Evolutionary conservation across 2,329 filamentous ascomycete species (phyloP), one percentile per base, ranked within the genome.

Genomic region (Teratosphaeria zuluensis): DNA sequence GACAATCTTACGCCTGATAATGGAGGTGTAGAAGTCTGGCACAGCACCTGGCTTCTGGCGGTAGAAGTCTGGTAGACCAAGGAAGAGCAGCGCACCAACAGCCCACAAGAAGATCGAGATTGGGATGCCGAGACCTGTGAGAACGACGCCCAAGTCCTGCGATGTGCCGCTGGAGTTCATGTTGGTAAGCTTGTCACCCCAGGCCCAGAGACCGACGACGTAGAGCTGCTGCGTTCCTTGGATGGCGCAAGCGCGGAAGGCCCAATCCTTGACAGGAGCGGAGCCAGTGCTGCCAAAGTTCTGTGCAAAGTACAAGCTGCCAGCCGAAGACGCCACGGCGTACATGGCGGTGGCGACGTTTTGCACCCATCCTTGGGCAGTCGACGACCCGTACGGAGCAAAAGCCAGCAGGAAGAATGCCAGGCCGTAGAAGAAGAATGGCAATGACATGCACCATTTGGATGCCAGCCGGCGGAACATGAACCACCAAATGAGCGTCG

Each of bases 211-310:
- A 6, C 78, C 81, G 28, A 84, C 80, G 55, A 85, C 78, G 69
- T 87, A 88, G 62, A 84, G 75, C 67, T 87, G 84, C 66, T 87
- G 84, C 6, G 83, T 84, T 51, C 85, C 85, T 68, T 87, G 83
- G 56, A 88, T 85, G 12, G 83, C 70, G 65, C 84, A 84, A 16
- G 85, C 85, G 58, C 85, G 80, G 72, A 83, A 85, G n/a, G 84
- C 83, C 84, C 84, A 87, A 38, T 82, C 77, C 67, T 81, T 84
- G 51, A 85, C 80, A 6, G 84, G 82, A 2, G 81, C 79, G 53
- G 83, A 83, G 51, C 72, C 70, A 11, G 68, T 67, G 55, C 65
- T 69, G 58, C 84, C 84, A 65, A 69, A 86, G 70, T 87, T 87
- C 55, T 86, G 77, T 1, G 84, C 80, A 65, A 88, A 88, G 74